phyloP scores from a whole-genome alignment of 768 basidiomycete genomes.

The Pulveroboletus frians region DNA sequence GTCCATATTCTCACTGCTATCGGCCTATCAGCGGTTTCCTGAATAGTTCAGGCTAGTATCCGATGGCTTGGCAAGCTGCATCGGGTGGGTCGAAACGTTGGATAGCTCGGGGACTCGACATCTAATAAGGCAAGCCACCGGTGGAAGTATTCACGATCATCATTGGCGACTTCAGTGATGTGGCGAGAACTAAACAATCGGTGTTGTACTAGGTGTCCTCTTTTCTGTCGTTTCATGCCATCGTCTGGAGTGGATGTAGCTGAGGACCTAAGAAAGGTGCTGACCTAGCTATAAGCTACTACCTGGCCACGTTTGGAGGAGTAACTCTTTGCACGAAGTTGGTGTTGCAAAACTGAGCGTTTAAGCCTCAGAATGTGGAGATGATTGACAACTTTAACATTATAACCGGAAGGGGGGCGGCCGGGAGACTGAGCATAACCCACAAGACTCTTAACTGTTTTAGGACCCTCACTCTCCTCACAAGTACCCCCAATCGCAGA shows the following conservation, averaged over 20 bases:
- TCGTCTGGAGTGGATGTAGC: neutral
- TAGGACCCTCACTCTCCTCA: neutral
- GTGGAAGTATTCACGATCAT: neutral
- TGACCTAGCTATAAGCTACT: neutral
- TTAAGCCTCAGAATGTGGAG: neutral
- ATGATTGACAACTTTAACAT: neutral
- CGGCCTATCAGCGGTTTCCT: slow-evolving; percentile 3
- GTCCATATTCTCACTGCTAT: slow-evolving; percentile 15
- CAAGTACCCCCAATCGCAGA: neutral
- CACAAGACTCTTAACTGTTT: neutral
- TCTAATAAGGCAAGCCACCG: neutral
- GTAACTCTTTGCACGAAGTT: neutral
- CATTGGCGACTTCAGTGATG: neutral
- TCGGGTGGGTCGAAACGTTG: neutral
- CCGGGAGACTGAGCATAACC: neutral
- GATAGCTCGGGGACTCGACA: neutral
- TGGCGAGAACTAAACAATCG: neutral
- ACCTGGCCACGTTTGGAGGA: neutral
- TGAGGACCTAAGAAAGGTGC: neutral
- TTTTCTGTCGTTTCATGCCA: neutral
- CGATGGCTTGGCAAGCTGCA: too few species aligned
- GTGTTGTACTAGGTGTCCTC: neutral
- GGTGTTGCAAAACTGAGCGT: neutral
- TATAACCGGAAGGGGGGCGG: neutral
- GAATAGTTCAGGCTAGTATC: too few species aligned